These are phyloP conservation scores for Casuarina equisetifolia DNA, from an alignment of 306 rosid genomes.

Conservation along the genomic window DNA sequence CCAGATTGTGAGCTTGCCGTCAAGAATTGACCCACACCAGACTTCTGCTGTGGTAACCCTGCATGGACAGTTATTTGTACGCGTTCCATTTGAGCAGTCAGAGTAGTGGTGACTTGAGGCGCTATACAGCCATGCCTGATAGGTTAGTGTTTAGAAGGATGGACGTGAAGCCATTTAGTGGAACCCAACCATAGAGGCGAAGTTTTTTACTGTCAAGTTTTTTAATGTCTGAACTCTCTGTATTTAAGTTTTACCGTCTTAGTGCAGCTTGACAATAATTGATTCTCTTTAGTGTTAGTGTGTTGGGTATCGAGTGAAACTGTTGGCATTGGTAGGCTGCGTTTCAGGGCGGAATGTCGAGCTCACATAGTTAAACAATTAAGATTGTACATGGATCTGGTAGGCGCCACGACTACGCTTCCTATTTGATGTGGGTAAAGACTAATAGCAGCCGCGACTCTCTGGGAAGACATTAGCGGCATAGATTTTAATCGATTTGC, in stretches of 20 bases:
- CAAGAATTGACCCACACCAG: slow-evolving; percentile 96
- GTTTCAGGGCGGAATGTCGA: not conserved
- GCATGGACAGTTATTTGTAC: slow-evolving; percentile 95
- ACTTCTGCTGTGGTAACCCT: slow-evolving; percentile 96
- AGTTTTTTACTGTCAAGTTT: slow-evolving; percentile 21
- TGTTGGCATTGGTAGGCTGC: not conserved
- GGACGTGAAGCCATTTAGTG: slow-evolving; percentile 25
- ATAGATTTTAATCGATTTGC: no score
- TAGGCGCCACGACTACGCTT: no score
- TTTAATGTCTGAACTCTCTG: slow-evolving; percentile 7
- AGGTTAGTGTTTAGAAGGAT: slow-evolving; percentile 11
- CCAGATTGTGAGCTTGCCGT: slow-evolving; percentile 83
- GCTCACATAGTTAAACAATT: not conserved
- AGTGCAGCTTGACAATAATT: not conserved
- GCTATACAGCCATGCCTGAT: slow-evolving; percentile 13
- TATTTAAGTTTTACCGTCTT: not conserved
- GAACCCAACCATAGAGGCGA: slow-evolving; percentile 7
- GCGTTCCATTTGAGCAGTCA: slow-evolving; percentile 84
- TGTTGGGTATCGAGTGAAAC: not conserved
- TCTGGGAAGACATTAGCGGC: no score
- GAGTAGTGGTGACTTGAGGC: slow-evolving; percentile 38
- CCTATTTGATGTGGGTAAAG: no score
- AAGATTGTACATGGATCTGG: no score
- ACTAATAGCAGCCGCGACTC: no score
- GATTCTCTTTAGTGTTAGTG: no score